These are phyloP conservation scores for Vigna hirtella DNA, from an alignment of 306 rosid species.

Conservation along the genomic window DNA sequence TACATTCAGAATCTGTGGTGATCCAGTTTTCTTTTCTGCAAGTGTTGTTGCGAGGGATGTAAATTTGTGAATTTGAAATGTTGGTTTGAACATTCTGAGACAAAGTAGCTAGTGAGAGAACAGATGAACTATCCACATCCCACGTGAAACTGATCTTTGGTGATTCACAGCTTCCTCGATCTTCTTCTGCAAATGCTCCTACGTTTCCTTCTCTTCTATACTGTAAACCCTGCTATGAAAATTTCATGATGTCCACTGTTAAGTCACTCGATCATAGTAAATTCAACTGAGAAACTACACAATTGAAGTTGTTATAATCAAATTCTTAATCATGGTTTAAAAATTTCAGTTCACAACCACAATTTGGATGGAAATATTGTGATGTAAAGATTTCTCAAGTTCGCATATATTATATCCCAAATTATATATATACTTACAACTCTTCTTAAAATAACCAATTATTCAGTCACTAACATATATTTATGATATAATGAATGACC, in stretches of 20 bases:
- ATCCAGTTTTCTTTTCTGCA: conserved; percentile 72
- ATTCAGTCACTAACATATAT: too few relatives aligned
- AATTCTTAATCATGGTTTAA: background rate
- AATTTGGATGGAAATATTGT: too few relatives aligned
- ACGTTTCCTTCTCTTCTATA: conserved; percentile 44
- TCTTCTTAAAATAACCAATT: too few relatives aligned
- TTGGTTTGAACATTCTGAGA: conserved; percentile 41
- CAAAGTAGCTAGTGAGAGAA: conserved; percentile 39
- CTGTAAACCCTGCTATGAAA: conserved; percentile 54
- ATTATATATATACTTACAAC: too few relatives aligned
- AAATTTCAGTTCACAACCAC: too few relatives aligned
- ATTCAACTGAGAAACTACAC: background rate
- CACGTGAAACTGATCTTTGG: conserved; percentile 60
- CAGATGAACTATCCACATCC: conserved; percentile 55
- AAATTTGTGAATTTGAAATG: conserved; percentile 32
- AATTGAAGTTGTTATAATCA: background rate
- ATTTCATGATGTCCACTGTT: background rate
- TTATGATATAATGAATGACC: too few relatives aligned
- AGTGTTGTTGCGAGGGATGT: conserved; percentile 24
- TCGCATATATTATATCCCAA: too few relatives aligned
- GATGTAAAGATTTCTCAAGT: too few relatives aligned
- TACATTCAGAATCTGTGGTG: conserved; percentile 78
- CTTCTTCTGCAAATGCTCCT: conserved; percentile 32
- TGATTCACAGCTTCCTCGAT: background rate
- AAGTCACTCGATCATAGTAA: too few relatives aligned